Base-by-base conservation (phyloP, 805 yeast species). In the Pichia nanzhaoensis region DNA sequence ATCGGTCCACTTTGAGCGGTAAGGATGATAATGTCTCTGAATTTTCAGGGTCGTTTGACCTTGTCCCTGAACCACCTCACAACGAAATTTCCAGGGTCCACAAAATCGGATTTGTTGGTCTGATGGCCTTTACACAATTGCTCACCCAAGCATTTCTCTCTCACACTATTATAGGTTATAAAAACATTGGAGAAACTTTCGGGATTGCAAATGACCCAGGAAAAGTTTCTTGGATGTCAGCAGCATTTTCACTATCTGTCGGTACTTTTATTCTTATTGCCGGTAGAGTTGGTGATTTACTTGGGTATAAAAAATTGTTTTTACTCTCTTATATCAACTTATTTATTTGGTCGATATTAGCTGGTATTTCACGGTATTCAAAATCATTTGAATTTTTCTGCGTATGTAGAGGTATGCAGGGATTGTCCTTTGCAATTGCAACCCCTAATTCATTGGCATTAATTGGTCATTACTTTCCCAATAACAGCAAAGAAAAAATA, bases 221-320 rank as follows among this genome's bases (percentile, higher is more conserved):
- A 8, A 61, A 68, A 41, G 68, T 71, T 45, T 68, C 69, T 3
- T 82, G 95, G 93, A 77, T 78, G 56, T 71, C 79, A 69, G 88
- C 89, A 1, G 74, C 86, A 0, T 82, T 77, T 57, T 79, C 87
- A 0, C 62, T 84, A 44, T 77, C 87, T 0, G 76, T 82, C 5
- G 91, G 91, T 12, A 81, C 91, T 0, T 78, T 84, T 50, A 83
- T 84, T 41, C 60, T 84, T 32, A 66, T 80, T 4, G 73, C 83
- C 32, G 93, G 93, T 8, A 70, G 80, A 41, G 56, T 82, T 38
- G 93, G 95, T 30, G 95, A 84, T 55, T 65, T 83, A 12, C 77
- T 75, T 52, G 93, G 93, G 0, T 66, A 81, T 43, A 79, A 77
- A 47, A 64, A 58, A 34, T 61, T 77, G n/a, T 67, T 80, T 44